These are phyloP conservation scores for Peronospora belbahrii DNA, from an alignment of 352 stramenopile genomes.

Conservation along the genomic window DNA sequence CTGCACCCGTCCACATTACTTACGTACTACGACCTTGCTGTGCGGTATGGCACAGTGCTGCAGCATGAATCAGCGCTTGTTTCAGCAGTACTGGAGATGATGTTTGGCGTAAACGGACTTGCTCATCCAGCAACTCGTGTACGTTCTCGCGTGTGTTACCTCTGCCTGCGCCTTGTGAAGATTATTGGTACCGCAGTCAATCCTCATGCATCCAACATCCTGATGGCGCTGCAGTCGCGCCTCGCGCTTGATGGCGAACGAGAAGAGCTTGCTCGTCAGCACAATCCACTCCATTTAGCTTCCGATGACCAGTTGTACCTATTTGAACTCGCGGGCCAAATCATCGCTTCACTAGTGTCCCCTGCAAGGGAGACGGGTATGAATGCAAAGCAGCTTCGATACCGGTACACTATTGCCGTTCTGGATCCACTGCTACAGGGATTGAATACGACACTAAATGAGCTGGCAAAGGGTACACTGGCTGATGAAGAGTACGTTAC, in stretches of 20 bases:
- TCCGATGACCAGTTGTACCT: constrained; percentile 80
- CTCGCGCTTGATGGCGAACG: constrained; percentile 46
- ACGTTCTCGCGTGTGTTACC: constrained; percentile 77
- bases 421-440: constrained; percentile 59
- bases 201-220: constrained; percentile 68
- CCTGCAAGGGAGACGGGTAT: constrained; percentile 24
- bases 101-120: constrained; percentile 76
- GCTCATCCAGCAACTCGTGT: constrained; percentile 46
- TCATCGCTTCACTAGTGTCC: constrained; percentile 59
- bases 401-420: constrained; percentile 65
- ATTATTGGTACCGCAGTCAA: constrained; percentile 53
- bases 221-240: constrained; percentile 55
- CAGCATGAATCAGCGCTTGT: constrained; percentile 63
- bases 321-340: constrained; percentile 77
- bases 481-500: constrained; percentile 37
- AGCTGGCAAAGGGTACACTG: constrained; percentile 23
- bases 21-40: constrained; percentile 75
- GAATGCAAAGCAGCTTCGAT: constrained; percentile 51
- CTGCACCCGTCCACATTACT: constrained; percentile 55
- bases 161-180: constrained; percentile 79
- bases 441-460: constrained; percentile 49
- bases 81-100: constrained; percentile 63
- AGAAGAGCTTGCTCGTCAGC: constrained; percentile 26
- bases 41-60: constrained; percentile 69
- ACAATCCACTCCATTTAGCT: constrained; percentile 45